These are phyloP conservation scores for Lentinula boryana DNA, from an alignment of 768 basidiomycete species.

Conservation along the genomic window DNA sequence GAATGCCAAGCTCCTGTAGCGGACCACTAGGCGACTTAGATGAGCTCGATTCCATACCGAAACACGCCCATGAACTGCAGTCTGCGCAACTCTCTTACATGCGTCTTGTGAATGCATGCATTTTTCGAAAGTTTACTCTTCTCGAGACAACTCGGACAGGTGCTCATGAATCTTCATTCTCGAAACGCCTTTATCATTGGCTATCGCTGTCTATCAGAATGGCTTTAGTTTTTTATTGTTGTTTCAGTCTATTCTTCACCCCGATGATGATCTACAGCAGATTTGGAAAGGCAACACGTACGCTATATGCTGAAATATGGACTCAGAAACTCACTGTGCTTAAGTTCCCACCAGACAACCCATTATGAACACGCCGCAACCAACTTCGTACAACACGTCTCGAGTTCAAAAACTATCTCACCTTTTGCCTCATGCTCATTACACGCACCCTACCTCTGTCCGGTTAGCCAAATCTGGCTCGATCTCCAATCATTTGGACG, in stretches of 20 bases:
- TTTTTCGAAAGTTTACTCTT: no score
- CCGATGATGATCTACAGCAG: not conserved
- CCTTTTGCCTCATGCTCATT: not conserved
- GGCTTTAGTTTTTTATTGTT: not conserved
- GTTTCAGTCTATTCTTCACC: not conserved
- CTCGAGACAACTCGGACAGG: no score
- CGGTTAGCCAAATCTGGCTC: not conserved
- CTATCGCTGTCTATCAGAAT: not conserved
- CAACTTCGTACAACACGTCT: not conserved
- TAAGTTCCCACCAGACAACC: no score
- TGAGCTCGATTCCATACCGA: not conserved
- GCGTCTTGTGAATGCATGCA: not conserved
- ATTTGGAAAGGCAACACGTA: not conserved
- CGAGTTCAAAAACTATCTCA: not conserved
- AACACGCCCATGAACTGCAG: not conserved
- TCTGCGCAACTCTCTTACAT: not conserved
- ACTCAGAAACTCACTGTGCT: no score
- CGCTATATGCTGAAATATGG: no score
- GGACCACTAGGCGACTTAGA: not conserved
- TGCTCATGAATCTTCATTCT: not conserved
- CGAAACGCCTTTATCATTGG: not conserved
- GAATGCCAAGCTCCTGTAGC: constrained; percentile 22
- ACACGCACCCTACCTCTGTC: not conserved
- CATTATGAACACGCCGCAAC: not conserved
- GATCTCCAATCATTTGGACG: not conserved